phyloP scores from a whole-genome alignment of 2,329 filamentous ascomycete genomes.

The Pseudogymnoascus sp. region DNA sequence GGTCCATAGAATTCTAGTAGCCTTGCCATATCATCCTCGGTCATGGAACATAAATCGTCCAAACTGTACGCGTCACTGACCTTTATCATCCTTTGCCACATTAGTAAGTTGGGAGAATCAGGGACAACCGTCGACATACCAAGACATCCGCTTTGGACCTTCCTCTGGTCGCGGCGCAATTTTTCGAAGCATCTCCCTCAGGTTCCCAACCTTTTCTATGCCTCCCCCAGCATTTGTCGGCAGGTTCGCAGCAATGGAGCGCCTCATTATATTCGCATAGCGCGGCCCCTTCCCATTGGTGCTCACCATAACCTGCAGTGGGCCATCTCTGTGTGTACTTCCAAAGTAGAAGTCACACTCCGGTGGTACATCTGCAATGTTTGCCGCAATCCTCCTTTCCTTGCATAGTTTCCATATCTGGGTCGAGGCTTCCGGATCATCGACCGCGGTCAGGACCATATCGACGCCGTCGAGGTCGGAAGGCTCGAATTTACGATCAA shows the following conservation, averaged over 20 bases:
- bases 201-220: slow-evolving; percentile 72
- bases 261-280: slow-evolving; percentile 77
- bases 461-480: slow-evolving; percentile 72
- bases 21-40: slow-evolving; percentile 74
- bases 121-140: slow-evolving; percentile 43
- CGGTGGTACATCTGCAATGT: slow-evolving; percentile 92
- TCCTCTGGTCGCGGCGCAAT: slow-evolving; percentile 66
- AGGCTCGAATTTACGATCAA: slow-evolving; percentile 78
- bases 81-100: slow-evolving; percentile 66
- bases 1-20: slow-evolving; percentile 68
- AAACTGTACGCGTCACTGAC: slow-evolving; percentile 84
- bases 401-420: slow-evolving; percentile 93
- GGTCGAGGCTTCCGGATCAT: slow-evolving; percentile 86
- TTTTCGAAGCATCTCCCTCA: slow-evolving; percentile 72
- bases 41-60: slow-evolving; percentile 76
- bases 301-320: slow-evolving; percentile 96
- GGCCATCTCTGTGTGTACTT: slow-evolving; percentile 88
- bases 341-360: slow-evolving; percentile 99
- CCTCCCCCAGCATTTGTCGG: slow-evolving; percentile 77
- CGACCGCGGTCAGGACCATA: slow-evolving; percentile 90
- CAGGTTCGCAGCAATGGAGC: slow-evolving; percentile 69
- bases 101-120: slow-evolving; percentile 25
- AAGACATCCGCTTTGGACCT: slow-evolving; percentile 83
- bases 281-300: slow-evolving; percentile 95
- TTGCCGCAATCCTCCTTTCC: slow-evolving; percentile 73